Evolutionary conservation across 2,329 filamentous ascomycete species (phyloP), one percentile per base, ranked within the genome.

Genomic region (Chaetomiaceae sp.): DNA sequence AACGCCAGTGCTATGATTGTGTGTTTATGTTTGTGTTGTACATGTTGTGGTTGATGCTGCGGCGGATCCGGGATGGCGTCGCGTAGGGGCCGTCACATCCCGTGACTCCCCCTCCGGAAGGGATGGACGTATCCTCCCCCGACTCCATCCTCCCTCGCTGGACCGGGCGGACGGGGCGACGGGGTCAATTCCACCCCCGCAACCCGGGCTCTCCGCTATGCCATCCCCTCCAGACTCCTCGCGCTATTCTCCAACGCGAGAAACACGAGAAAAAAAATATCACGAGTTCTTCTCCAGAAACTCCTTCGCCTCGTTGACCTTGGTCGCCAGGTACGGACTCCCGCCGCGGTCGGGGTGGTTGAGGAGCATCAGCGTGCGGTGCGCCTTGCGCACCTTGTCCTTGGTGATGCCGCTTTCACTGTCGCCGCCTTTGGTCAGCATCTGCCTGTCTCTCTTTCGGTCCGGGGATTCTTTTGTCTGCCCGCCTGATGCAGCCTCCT

Each of bases 221-320:
- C 25, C 25, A 27, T 27, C 5, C 25, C 25, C 25, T 27, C 25
- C 25, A 27, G n/a, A n/a, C n/a, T n/a, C n/a, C n/a, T n/a, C n/a
- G n/a, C n/a, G n/a, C n/a, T n/a, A n/a, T n/a, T n/a, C n/a, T n/a
- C n/a, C n/a, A n/a, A n/a, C n/a, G n/a, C n/a, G n/a, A n/a, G n/a
- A n/a, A n/a, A n/a, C n/a, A n/a, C n/a, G n/a, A n/a, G 25, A 27
- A 27, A 27, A 27, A 27, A 27, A 27, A 5, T 27, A 14, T 62
- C 34, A 67, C 45, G 59, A 61, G 48, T 74, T 76, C 72, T 96
- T 96, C 69, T 99, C 94, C 61, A 99, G 69, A 58, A 97, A 82
- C 69, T 97, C 92, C 73, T 99, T 99, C 34, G 94, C 94, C 71
- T 99, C 94, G 73, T 99, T 99, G 68, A 99, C 87, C 73, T 99